Conservation (phyloP, 2,329 filamentous ascomycete species). For the Paraphaeosphaeria sporulosa region DNA sequence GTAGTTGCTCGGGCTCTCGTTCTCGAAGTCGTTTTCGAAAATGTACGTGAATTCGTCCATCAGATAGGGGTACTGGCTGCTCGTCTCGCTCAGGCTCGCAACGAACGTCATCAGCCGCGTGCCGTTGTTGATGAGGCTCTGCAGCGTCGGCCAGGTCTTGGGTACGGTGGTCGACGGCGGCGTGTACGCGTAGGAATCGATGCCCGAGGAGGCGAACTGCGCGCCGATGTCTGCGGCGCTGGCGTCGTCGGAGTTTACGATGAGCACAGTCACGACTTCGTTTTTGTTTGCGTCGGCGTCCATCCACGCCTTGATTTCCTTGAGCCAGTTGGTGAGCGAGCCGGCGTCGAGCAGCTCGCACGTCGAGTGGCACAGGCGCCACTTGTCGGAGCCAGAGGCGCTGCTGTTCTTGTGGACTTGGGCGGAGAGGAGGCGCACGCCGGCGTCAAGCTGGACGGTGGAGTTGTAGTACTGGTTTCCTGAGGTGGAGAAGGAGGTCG, state of each 20-base stretch:
- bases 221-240: conserved; percentile 62
- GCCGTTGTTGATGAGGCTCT: conserved; percentile 69
- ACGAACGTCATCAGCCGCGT: conserved; percentile 75
- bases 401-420: conserved; percentile 71
- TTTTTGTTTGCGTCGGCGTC: conserved; percentile 69
- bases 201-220: conserved; percentile 58
- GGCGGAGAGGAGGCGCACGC: conserved; percentile 73
- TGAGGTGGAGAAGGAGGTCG: conserved; percentile 67
- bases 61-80: conserved; percentile 61
- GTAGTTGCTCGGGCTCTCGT: conserved; percentile 69
- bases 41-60: conserved; percentile 70
- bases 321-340: conserved; percentile 68
- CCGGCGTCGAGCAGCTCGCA: conserved; percentile 76
- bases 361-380: conserved; percentile 74
- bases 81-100: conserved; percentile 55
- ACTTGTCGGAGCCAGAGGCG: conserved; percentile 46
- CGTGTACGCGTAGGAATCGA: conserved; percentile 66
- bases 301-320: conserved; percentile 72
- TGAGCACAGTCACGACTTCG: conserved; percentile 77
- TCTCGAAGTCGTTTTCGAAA: conserved; percentile 77
- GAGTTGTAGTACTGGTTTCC: conserved; percentile 80
- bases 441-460: conserved; percentile 73
- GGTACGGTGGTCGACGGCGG: conserved; percentile 54
- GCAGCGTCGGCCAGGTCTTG: conserved; percentile 74
- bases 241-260: conserved; percentile 73